Base-by-base conservation (phyloP, 164 flowering plant species). In the Amborella trichopoda region DNA sequence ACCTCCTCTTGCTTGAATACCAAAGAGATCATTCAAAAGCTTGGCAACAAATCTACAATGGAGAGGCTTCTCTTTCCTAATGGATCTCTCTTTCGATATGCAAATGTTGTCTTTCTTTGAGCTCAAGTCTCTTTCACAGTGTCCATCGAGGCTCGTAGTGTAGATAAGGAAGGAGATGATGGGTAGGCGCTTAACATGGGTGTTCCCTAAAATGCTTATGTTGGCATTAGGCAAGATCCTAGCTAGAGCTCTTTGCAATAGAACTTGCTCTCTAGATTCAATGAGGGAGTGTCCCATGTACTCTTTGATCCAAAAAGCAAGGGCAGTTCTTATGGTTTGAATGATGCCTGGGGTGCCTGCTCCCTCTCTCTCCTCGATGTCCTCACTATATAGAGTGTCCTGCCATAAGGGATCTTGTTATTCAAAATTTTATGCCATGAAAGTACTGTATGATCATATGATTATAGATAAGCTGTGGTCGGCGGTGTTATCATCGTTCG, bases 1-100 rank as follows among this genome's bases (percentile, higher is more conserved):
- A 0, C 95, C 97, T 2, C 90, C 97, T 27, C 94, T 60, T 1
- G 90, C 83, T 28, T 85, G 93, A 48, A 89, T 72, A 12, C 97
- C 95, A 30, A 89, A 89, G n/a, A 85, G 66, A 53, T 85, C 94
- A 56, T 80, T 89, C 3, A 89, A 67, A 5, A 89, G 88, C 44
- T 73, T 70, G 5, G 88, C 78, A 2, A 80, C 80, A 33, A 89
- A 82, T n/a, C 76, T 68, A 0, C 94, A 87, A 50, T 79, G 76
- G 22, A 85, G 81, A 18, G 84, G 80, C 66, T 80, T 87, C 16
- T 52, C 83, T 37, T 39, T 70, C 47, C 22, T 56, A 53, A 51
- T 70, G 9, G 72, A 77, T 0, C 58, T 54, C 42, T 75, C 80
- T 37, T 43, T 50, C 81, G 77, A 70, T 59, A 73, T 44, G 58